phyloP scores from a whole-genome alignment of 2,329 filamentous ascomycete genomes.

The Diaporthe sp. region DNA sequence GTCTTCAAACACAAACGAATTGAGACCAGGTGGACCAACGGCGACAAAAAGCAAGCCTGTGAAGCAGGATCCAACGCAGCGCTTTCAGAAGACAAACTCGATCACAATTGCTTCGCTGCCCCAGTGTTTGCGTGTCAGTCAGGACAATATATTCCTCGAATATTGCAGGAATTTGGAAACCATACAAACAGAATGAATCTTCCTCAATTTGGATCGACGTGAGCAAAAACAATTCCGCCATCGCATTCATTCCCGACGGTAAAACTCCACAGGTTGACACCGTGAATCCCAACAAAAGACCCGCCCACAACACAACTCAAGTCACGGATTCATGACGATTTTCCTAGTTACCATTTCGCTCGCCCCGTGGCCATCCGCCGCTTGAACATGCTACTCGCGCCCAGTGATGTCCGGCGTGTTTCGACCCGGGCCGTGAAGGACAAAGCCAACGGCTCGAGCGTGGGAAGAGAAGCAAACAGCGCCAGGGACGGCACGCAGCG shows the following conservation, averaged over 20 bases:
- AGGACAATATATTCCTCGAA: background rate
- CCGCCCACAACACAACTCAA: background rate
- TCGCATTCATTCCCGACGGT: background rate
- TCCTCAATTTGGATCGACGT: background rate
- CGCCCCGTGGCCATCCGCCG: background rate
- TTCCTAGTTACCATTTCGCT: background rate
- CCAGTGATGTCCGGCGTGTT: slow-evolving; percentile 12
- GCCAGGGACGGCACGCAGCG: slow-evolving; percentile 29
- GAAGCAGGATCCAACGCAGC: background rate
- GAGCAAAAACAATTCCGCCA: background rate
- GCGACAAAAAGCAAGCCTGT: background rate
- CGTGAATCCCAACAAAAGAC: background rate
- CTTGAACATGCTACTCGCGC: background rate
- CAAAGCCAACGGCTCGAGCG: slow-evolving; percentile 33
- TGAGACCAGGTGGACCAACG: background rate
- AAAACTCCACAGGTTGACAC: background rate
- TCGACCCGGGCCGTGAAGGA: slow-evolving; percentile 25
- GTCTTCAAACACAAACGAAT: background rate
- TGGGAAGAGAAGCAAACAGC: background rate
- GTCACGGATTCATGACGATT: background rate
- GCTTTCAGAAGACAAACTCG: background rate
- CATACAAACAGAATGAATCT: background rate
- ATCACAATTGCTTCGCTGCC: background rate
- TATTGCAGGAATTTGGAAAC: too few relatives aligned
- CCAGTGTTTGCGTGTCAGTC: background rate